phyloP scores from a whole-genome alignment of 495 filamentous ascomycete species.

The Cudoniella acicularis region DNA sequence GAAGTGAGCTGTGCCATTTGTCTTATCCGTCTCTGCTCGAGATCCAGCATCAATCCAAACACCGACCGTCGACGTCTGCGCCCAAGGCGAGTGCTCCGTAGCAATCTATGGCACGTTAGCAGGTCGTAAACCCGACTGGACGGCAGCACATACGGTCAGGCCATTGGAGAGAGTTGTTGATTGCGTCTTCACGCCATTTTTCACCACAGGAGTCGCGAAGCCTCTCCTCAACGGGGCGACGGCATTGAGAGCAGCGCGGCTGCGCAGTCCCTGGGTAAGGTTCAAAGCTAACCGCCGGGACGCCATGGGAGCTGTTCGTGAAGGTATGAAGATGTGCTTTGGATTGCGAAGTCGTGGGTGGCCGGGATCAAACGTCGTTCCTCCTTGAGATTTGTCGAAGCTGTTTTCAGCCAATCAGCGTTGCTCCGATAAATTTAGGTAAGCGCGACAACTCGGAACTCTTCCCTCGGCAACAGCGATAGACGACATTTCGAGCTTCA shows the following conservation, averaged over 20 bases:
- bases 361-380: slow-evolving; percentile 18
- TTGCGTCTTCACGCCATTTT: slow-evolving; percentile 73
- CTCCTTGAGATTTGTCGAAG: slow-evolving; percentile 17
- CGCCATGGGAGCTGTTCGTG: slow-evolving; percentile 64
- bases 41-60: slow-evolving; percentile 99
- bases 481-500: slow-evolving; percentile 12
- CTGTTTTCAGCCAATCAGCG: slow-evolving; percentile 21
- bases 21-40: slow-evolving; percentile 95
- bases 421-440: slow-evolving; percentile 7
- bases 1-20: slow-evolving; percentile 99
- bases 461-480: slow-evolving; percentile 5
- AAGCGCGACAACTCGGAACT: slow-evolving; percentile 13
- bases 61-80: slow-evolving; percentile 96
- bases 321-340: slow-evolving; percentile 9
- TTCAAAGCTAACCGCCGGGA: slow-evolving; percentile 89
- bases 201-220: slow-evolving; percentile 75
- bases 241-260: slow-evolving; percentile 68
- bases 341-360: slow-evolving; percentile 18
- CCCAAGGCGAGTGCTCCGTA: slow-evolving; percentile 96
- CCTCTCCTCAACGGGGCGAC: slow-evolving; percentile 67
- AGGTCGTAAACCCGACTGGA: slow-evolving; percentile 1
- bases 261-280: slow-evolving; percentile 81
- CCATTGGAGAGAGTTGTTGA: slow-evolving; percentile 96
- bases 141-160: slow-evolving; percentile 69
- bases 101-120: slow-evolving; percentile 64